Conservation (phyloP, 2,329 filamentous ascomycete genomes). For the Hymenoscyphus linearis region DNA sequence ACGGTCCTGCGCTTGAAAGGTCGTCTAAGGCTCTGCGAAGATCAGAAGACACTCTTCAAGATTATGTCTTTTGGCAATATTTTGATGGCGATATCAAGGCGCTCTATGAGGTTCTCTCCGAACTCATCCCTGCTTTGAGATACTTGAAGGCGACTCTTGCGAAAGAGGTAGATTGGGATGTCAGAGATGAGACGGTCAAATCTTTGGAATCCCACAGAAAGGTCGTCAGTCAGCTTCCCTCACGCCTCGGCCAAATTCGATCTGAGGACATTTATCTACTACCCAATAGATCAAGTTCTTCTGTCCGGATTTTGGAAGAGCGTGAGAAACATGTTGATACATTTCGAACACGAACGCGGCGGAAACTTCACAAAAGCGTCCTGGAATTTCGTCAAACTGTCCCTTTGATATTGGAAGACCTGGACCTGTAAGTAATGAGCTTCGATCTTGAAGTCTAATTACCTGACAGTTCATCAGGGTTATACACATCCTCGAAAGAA, state of each 20-base stretch:
- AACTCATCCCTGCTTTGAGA: background rate
- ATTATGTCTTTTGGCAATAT: constrained; percentile 3
- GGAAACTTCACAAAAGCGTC: constrained; percentile 1
- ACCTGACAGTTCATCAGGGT: background rate
- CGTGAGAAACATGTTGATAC: background rate
- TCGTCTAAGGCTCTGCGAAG: background rate
- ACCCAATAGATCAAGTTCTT: background rate
- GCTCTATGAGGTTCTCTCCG: background rate
- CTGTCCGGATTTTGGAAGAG: constrained; percentile 1
- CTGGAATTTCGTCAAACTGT: background rate
- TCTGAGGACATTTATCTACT: background rate
- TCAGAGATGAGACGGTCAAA: background rate
- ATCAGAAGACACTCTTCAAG: constrained; percentile 1
- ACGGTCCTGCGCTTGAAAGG: background rate
- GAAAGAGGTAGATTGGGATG: background rate
- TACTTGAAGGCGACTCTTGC: background rate
- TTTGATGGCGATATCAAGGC: constrained; percentile 6
- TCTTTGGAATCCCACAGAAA: background rate
- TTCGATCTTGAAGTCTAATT: background rate
- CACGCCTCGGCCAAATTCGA: background rate
- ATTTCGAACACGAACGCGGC: constrained; percentile 2
- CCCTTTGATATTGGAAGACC: background rate
- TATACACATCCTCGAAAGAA: background rate
- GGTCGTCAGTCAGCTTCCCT: background rate
- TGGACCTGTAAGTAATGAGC: constrained; percentile 1